Evolutionary conservation across 2,329 filamentous ascomycete species (phyloP).

Genomic region (Paracorniculantispora psalliotae): DNA sequence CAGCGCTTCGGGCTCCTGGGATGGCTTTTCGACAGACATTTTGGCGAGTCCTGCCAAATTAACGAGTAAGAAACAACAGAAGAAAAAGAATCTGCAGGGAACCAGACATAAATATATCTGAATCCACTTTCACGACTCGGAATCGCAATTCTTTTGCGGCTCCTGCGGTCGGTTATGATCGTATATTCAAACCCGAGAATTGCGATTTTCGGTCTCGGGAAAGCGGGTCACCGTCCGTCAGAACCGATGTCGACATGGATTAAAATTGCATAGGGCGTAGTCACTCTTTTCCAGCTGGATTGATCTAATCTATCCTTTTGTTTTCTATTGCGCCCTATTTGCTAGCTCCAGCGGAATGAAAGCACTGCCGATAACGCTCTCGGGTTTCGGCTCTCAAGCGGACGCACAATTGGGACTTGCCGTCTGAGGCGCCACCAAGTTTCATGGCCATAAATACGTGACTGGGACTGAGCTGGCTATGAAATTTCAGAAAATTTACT

Average conservation of each 20-base stretch:
- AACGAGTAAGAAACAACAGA: neutral
- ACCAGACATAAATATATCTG: neutral
- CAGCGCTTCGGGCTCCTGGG: neutral
- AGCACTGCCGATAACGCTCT: neutral
- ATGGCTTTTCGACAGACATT: neutral
- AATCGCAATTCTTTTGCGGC: neutral
- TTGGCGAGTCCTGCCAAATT: neutral
- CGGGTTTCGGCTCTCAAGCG: constrained; percentile 6
- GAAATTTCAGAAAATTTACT: too few relatives aligned
- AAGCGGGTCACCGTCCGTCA: neutral
- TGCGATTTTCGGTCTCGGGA: neutral
- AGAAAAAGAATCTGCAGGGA: neutral
- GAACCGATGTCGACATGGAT: neutral
- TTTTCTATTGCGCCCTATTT: neutral
- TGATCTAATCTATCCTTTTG: neutral
- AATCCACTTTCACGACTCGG: neutral
- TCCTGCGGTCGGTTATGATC: neutral
- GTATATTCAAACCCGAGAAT: constrained; percentile 9
- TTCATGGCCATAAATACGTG: too few relatives aligned
- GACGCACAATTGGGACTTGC: neutral
- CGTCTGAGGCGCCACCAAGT: too few relatives aligned
- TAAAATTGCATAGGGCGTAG: neutral
- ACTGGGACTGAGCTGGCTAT: too few relatives aligned
- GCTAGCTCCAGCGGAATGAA: neutral
- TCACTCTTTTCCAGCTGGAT: neutral